Evolutionary conservation across 1,284 basidiomycete species (phyloP).

Genomic region (Microbotryum intermedium): DNA sequence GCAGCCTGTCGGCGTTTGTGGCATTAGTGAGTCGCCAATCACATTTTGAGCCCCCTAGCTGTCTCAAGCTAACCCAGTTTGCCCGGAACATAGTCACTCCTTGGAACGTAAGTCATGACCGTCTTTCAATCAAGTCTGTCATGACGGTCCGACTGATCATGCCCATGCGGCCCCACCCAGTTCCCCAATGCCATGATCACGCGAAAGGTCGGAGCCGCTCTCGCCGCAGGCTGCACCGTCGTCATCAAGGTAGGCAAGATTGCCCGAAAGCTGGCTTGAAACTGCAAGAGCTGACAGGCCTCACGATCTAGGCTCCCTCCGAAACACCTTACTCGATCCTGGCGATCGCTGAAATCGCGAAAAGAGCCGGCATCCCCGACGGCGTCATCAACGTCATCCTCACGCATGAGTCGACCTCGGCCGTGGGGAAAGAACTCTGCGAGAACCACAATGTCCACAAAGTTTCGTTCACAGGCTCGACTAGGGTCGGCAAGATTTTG

Average conservation of each 20-base stretch:
- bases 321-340: constrained; percentile 93
- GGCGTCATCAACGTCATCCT: constrained; percentile 94
- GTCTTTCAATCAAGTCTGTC: not conserved
- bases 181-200: constrained; percentile 93
- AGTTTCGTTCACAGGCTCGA: constrained; percentile 80
- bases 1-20: constrained; percentile 46
- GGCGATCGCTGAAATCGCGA: constrained; percentile 60
- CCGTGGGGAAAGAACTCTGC: constrained; percentile 60
- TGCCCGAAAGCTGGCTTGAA: no score
- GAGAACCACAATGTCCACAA: constrained; percentile 48
- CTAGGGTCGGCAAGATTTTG: constrained; percentile 80
- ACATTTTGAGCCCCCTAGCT: no score
- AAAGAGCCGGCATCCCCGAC: constrained; percentile 81
- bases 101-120: constrained; percentile 21
- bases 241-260: constrained; percentile 48
- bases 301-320: constrained; percentile 85
- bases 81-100: constrained; percentile 17
- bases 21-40: constrained; percentile 24
- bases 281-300: constrained; percentile 44
- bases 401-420: constrained; percentile 62
- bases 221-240: constrained; percentile 82
- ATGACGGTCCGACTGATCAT: not conserved
- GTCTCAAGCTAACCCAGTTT: not conserved
- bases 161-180: constrained; percentile 5
- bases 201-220: constrained; percentile 75